Conservation (phyloP, 352 stramenopile species). For the Peronospora farinosa region DNA sequence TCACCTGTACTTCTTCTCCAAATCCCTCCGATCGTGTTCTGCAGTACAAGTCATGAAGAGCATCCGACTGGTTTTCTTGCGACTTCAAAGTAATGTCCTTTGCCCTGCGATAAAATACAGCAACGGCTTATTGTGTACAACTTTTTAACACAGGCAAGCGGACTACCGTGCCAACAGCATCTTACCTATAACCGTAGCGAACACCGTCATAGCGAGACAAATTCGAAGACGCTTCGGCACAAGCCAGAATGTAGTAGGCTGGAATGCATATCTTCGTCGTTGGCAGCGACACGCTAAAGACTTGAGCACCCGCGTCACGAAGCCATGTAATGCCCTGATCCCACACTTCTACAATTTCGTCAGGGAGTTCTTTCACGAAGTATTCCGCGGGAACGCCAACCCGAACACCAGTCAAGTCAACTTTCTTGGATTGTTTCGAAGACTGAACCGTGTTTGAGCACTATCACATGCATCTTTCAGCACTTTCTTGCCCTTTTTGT, state of each 20-base stretch:
- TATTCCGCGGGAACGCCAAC: conserved; percentile 94
- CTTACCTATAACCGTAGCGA: conserved; percentile 78
- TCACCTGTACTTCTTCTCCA: conserved; percentile 86
- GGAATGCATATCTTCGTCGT: conserved; percentile 87
- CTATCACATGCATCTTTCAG: conserved; percentile 14
- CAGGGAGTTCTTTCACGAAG: conserved; percentile 86
- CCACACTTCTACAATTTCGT: conserved; percentile 84
- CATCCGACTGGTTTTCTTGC: conserved; percentile 64
- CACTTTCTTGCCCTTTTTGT: background rate
- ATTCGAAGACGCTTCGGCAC: conserved; percentile 97
- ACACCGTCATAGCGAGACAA: conserved; percentile 96
- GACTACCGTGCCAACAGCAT: background rate
- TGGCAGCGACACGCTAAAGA: conserved; percentile 70
- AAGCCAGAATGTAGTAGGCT: conserved; percentile 97
- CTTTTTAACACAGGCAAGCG: background rate
- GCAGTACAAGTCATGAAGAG: conserved; percentile 82
- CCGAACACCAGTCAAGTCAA: conserved; percentile 66
- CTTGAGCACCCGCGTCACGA: conserved; percentile 55
- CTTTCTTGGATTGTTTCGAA: conserved; percentile 19
- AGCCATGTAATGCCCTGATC: conserved; percentile 68
- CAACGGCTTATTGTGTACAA: background rate
- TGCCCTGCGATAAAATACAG: conserved; percentile 26
- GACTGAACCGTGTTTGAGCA: conserved; percentile 33
- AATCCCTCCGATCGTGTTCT: conserved; percentile 86
- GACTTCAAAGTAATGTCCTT: conserved; percentile 44